Base-by-base conservation (phyloP, 202 grass and related monocot species). In the Carex arenaria region DNA sequence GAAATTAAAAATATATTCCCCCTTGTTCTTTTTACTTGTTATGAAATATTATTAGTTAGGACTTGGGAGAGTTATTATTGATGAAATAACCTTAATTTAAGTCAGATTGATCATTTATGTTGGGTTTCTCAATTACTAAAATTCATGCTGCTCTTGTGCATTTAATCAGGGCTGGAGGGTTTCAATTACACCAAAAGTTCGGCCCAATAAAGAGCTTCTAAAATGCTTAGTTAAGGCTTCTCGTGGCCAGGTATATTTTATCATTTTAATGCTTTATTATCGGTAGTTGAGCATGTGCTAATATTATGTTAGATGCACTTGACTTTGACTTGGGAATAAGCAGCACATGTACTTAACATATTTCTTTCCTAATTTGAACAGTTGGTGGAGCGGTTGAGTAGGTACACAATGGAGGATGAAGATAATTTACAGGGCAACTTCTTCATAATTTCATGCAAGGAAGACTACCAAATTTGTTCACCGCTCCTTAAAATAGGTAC, bases 171-270 rank as follows among this genome's bases (percentile, higher is more conserved):
- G 87, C 17, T 86, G 54, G 86, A 92, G 62, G 83, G 87, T 97
- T 72, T 79, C 89, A 52, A 74, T 97, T 64, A 97, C 94, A 23
- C 88, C 85, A 83, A 90, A 97, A 56, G 84, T 87, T 64, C 87
- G 87, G 78, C 94, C 92, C 71, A 83, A 81, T 84, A 88, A 83
- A 84, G 86, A 91, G 52, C 32, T 97, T 84, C 65, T 97, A 68
- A 89, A 87, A 81, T 88, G 78, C 83, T 88, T 97, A 81, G 92
- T 97, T 22, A 75, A 87, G 67, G 90, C 90, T 64, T 67, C 90
- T 88, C 64, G 53, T 89, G 92, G 94, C 75, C 84, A 89, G 94
- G 94, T 97, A 90, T 71, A 72, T 81, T 30, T 78, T 26, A 28
- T 72, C 67, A 75, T 78, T 38, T 61, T 64, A 49, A 51, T 75